Percentiles rank a stretch among this genome's conserved stretches.
Evolutionary conservation across 305 asterid species (phyloP).

Genomic region (Solanum aculeatissimum): DNA sequence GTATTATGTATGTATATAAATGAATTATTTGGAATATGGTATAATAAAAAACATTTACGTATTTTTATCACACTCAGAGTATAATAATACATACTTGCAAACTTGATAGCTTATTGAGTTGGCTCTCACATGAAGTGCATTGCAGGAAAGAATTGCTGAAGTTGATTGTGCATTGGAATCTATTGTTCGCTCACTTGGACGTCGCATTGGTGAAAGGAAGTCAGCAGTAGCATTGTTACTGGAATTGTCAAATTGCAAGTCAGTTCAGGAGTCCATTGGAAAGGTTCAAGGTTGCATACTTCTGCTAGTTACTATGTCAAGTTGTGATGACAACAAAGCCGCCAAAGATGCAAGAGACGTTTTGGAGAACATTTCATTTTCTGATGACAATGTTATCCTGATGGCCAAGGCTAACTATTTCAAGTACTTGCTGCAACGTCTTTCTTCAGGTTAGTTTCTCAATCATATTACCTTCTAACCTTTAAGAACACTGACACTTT

Average conservation of each 20-base stretch:
- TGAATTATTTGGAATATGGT: neutral
- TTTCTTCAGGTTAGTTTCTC: conserved; percentile 38
- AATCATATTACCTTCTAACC: neutral
- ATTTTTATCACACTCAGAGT: neutral
- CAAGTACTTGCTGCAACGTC: conserved; percentile 44
- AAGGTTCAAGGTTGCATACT: conserved; percentile 58
- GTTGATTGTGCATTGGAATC: conserved; percentile 31
- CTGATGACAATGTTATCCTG: conserved; percentile 49
- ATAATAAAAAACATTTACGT: neutral
- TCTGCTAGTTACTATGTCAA: conserved; percentile 46
- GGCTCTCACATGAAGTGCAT: conserved; percentile 5
- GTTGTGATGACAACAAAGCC: conserved; percentile 45
- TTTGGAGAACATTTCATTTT: conserved; percentile 53
- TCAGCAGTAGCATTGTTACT: conserved; percentile 41
- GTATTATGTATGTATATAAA: neutral
- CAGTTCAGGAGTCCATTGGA: conserved; percentile 37
- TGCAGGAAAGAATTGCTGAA: conserved; percentile 44
- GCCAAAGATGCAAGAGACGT: conserved; percentile 35
- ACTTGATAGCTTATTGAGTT: neutral
- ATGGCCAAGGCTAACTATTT: conserved; percentile 64
- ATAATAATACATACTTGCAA: neutral
- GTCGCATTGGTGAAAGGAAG: conserved; percentile 43
- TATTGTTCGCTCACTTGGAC: conserved; percentile 52
- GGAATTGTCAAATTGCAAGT: conserved; percentile 41
- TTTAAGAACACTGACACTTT: neutral